Conservation (phyloP, 768 basidiomycete genomes). For the Podaxis carcinomalis region DNA sequence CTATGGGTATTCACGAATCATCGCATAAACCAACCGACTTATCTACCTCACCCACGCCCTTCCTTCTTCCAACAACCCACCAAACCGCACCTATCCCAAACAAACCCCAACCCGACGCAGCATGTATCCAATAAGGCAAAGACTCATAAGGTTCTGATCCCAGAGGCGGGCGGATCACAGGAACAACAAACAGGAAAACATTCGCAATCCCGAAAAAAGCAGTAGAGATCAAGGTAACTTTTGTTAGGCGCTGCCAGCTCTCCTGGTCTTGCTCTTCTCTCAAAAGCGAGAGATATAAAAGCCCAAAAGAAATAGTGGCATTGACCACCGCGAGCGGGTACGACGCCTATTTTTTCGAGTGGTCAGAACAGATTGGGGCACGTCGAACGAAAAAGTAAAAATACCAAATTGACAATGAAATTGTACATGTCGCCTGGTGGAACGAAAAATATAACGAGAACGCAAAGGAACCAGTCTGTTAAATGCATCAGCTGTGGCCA, state of each 20-base stretch:
- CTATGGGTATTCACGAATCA: neutral
- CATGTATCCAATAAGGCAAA: constrained; percentile 56
- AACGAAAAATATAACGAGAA: constrained; percentile 26
- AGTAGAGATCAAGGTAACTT: constrained; percentile 8
- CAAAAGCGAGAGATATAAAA: constrained; percentile 28
- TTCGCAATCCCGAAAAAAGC: constrained; percentile 56
- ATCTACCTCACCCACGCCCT: neutral
- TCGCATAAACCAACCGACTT: neutral
- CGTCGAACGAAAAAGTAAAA: constrained; percentile 14
- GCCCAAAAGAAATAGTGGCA: constrained; percentile 40
- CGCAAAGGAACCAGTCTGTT: constrained; percentile 25
- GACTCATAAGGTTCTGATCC: constrained; percentile 42
- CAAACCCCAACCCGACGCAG: constrained; percentile 34
- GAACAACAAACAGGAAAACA: constrained; percentile 52
- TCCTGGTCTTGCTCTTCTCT: neutral
- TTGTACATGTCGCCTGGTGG: constrained; percentile 62
- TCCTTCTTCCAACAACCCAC: constrained; percentile 21
- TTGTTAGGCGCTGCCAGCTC: neutral
- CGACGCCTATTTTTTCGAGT: constrained; percentile 18
- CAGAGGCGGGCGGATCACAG: constrained; percentile 45
- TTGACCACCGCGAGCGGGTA: constrained; percentile 45
- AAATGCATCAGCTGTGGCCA: constrained; percentile 12
- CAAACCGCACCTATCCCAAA: constrained; percentile 34
- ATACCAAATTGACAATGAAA: constrained; percentile 47
- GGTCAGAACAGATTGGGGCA: neutral